A percentile compares a stretch with the other conserved stretches of the same genome.
These are phyloP conservation scores for Mycena filopes DNA, from an alignment of 768 basidiomycete species.

Conservation along the genomic window DNA sequence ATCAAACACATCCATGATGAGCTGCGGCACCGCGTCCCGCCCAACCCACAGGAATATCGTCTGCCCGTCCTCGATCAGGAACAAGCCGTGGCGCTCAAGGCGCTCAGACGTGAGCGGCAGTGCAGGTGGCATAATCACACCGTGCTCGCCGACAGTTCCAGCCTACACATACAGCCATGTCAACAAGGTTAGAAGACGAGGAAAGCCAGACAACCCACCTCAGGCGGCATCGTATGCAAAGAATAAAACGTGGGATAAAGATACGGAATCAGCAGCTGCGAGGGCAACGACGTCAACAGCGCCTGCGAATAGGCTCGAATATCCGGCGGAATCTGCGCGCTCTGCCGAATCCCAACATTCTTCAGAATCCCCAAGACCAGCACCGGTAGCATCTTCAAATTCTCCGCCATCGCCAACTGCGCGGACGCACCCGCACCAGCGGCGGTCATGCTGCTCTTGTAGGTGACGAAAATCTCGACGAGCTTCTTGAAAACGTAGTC, in stretches of 20 bases:
- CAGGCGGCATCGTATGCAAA: slow-evolving; percentile 94
- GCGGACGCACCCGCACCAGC: slow-evolving; percentile 94
- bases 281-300: slow-evolving; percentile 89
- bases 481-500: slow-evolving; percentile 87
- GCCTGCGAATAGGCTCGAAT: slow-evolving; percentile 95
- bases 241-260: slow-evolving; percentile 96
- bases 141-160: slow-evolving; percentile 90
- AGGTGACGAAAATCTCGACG: slow-evolving; percentile 85
- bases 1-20: slow-evolving; percentile 94
- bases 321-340: slow-evolving; percentile 96
- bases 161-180: slow-evolving; percentile 60
- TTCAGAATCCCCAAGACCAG: slow-evolving; percentile 91
- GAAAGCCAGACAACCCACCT: slow-evolving; percentile 57
- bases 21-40: slow-evolving; percentile 96
- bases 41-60: slow-evolving; percentile 99
- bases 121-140: slow-evolving; percentile 87
- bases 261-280: slow-evolving; percentile 92
- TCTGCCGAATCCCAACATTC: slow-evolving; percentile 96
- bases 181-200: not conserved
- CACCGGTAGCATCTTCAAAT: slow-evolving; percentile 94
- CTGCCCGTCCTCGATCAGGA: slow-evolving; percentile 97
- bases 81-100: slow-evolving; percentile 93
- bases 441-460: slow-evolving; percentile 97
- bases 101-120: slow-evolving; percentile 95
- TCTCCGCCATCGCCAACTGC: slow-evolving; percentile 91